Conservation (phyloP, 2,329 filamentous ascomycete species). For the Tolypocladium inflatum region DNA sequence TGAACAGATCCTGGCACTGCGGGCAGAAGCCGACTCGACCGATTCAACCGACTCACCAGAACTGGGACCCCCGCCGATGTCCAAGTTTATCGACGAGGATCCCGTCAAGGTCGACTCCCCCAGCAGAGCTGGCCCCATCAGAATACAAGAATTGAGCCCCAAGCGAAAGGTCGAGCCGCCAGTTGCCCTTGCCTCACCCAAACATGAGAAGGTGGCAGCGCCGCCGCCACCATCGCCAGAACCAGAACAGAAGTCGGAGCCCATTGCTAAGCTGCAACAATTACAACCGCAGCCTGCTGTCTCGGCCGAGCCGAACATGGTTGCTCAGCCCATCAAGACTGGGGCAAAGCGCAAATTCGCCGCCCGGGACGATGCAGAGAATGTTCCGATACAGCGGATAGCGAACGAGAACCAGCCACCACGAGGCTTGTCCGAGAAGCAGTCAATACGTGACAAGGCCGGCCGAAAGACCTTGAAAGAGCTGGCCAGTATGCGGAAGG, state of each 20-base stretch:
- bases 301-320: neutral
- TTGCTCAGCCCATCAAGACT: slow-evolving; percentile 25
- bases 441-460: slow-evolving; percentile 23
- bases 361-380: slow-evolving; percentile 42
- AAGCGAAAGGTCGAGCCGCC: slow-evolving; percentile 19
- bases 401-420: neutral
- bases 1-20: slow-evolving; percentile 54
- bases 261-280: neutral
- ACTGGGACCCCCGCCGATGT: slow-evolving; percentile 54
- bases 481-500: slow-evolving; percentile 30
- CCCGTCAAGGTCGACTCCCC: slow-evolving; percentile 44
- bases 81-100: slow-evolving; percentile 48
- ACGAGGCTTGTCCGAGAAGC: slow-evolving; percentile 12
- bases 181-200: slow-evolving; percentile 19
- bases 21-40: slow-evolving; percentile 33
- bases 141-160: slow-evolving; percentile 10
- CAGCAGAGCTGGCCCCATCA: slow-evolving; percentile 10
- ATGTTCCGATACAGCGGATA: neutral
- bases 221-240: slow-evolving; percentile 13
- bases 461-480: slow-evolving; percentile 37
- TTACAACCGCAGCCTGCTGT: neutral
- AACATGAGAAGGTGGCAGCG: slow-evolving; percentile 8
- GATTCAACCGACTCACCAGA: slow-evolving; percentile 53
- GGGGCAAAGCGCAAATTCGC: slow-evolving; percentile 50
- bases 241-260: slow-evolving; percentile 16